Base-by-base conservation (phyloP, 176 grass and related monocot genomes). In the Triticum dicoccoides region DNA sequence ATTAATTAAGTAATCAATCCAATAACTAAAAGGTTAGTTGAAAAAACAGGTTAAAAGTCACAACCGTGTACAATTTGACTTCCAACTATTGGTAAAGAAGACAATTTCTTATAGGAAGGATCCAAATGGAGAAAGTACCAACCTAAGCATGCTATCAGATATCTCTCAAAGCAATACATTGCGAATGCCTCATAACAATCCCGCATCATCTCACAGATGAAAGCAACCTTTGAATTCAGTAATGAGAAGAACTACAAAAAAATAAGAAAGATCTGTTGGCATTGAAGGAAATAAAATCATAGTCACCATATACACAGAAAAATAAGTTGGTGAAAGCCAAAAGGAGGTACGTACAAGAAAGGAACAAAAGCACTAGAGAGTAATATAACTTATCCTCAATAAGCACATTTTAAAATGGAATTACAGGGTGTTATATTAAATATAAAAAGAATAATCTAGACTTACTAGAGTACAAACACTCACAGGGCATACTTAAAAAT, bases 131-230 rank as follows among this genome's bases (percentile, higher is more conserved):
- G 33, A 14, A 82, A 80, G 61, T 47, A 89, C 90, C 32, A 87
- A 98, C 97, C 97, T 88, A 98, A 96, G 69, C 97, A 98, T 49
- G 97, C 97, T 89, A 98, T 98, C 87, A 98, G 86, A 87, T 98
- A 98, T 90, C 97, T 92, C 89, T 96, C 92, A 62, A 98, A 96
- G 81, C 97, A 98, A 92, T 94, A 98, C 97, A 98, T 96, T 39
- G 97, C 94, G 51, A 98, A 98, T 58, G 97, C 97, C 86, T 98
- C 94, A 9, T 98, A 98, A 84, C 97, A 96, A 64, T 98, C 97
- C 73, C 94, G 89, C 91, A 95, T 94, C 81, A 95, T 56, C 94
- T 98, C 94, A 89, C 91, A 98, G 68, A 94, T 86, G 80, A 98
- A 98, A 80, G 97, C 93, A 73, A 79, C 92, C 84, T 94, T 90